These are phyloP conservation scores for Penicillium sp. DNA, from an alignment of 2,329 filamentous ascomycete species.

Conservation along the genomic window DNA sequence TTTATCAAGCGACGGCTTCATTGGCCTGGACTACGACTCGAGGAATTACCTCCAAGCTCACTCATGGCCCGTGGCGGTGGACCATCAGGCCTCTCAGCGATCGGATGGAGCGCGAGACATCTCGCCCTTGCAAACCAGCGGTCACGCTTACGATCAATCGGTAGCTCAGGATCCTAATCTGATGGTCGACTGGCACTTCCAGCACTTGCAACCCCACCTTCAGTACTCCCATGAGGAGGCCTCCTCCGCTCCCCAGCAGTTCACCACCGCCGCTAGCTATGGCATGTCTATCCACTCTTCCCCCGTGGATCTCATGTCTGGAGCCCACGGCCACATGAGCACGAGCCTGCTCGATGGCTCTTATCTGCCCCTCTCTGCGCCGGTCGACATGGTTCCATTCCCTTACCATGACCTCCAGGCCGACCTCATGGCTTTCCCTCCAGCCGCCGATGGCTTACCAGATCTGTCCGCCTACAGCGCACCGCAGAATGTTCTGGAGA, in stretches of 20 bases:
- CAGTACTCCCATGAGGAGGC: constrained; percentile 45
- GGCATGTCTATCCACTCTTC: constrained; percentile 37
- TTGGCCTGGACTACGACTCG: constrained; percentile 42
- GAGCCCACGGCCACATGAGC: constrained; percentile 57
- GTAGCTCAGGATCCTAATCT: constrained; percentile 37
- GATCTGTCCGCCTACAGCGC: too few relatives aligned
- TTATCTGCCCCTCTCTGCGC: constrained; percentile 49
- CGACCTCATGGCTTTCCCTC: constrained; percentile 54
- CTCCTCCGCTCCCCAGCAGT: constrained; percentile 43
- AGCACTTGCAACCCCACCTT: constrained; percentile 32
- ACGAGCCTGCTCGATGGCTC: constrained; percentile 54
- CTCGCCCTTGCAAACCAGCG: constrained; percentile 38
- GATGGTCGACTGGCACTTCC: constrained; percentile 42
- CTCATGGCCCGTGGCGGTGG: constrained; percentile 38
- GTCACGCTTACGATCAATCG: constrained; percentile 38
- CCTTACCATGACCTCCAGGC: constrained; percentile 74
- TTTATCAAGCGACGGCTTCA: constrained; percentile 39
- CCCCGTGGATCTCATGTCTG: constrained; percentile 49
- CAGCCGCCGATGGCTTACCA: too few relatives aligned
- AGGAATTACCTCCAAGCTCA: constrained; percentile 37
- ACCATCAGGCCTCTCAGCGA: constrained; percentile 32
- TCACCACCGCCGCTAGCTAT: constrained; percentile 53
- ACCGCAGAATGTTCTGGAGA: constrained; percentile 40
- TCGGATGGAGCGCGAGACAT: constrained; percentile 34
- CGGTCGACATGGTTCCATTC: constrained; percentile 57